A percentile compares a stretch with the other conserved stretches of the same genome.
Evolutionary conservation across 176 grass and related monocot genomes (phyloP).

Genomic region (Phragmites australis): DNA sequence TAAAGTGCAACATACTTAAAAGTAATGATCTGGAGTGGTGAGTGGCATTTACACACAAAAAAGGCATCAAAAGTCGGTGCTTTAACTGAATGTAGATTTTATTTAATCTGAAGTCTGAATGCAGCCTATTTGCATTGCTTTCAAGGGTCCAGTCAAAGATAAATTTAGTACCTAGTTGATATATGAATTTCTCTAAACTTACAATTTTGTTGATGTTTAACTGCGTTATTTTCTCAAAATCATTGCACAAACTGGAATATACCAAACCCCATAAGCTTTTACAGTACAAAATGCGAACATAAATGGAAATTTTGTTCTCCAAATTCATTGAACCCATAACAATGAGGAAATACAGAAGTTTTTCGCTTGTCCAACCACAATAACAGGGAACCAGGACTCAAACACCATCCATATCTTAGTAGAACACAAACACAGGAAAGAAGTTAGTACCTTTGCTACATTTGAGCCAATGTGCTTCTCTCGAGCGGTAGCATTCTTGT

Average conservation of each 20-base stretch:
- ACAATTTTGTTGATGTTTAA: not conserved
- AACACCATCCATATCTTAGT: not conserved
- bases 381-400: constrained; percentile 13
- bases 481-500: constrained; percentile 74
- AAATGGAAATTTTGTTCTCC: not conserved
- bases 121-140: not conserved
- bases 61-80: constrained; percentile 2
- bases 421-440: constrained; percentile 17
- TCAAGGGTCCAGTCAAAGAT: constrained; percentile 23
- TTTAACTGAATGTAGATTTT: not conserved
- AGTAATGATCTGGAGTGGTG: not conserved
- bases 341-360: not conserved
- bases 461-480: constrained; percentile 71
- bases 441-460: constrained; percentile 64
- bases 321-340: constrained; percentile 15
- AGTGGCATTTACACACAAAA: not conserved
- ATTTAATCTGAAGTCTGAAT: not conserved
- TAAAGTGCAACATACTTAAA: not conserved
- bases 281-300: constrained; percentile 18
- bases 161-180: not conserved
- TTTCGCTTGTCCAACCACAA: not conserved
- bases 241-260: not conserved
- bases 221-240: not conserved
- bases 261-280: not conserved
- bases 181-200: not conserved